A percentile compares a stretch with the other conserved stretches of the same genome.
Conservation (phyloP, 2,329 filamentous ascomycete species). For the Hymenoscyphus fraxineus region DNA sequence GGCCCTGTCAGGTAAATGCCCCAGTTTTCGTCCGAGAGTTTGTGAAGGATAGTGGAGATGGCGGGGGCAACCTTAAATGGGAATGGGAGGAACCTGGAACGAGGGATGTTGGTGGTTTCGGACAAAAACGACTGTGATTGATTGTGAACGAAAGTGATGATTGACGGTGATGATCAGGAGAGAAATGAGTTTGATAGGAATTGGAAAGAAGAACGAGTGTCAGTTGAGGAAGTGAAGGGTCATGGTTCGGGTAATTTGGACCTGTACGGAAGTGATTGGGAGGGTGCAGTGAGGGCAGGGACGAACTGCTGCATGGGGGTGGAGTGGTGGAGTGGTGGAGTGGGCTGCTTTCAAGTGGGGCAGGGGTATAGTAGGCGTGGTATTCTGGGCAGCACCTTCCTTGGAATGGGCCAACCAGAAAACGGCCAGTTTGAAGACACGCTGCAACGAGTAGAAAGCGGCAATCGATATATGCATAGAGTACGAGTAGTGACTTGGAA, state of each 20-base stretch:
- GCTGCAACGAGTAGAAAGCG: neutral
- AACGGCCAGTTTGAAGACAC: neutral
- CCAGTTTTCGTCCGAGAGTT: neutral
- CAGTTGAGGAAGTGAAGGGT: neutral
- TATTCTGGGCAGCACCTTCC: neutral
- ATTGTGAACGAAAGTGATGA: constrained; percentile 4
- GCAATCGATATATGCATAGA: neutral
- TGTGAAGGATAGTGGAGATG: neutral
- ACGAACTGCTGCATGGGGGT: neutral
- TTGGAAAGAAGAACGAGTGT: neutral
- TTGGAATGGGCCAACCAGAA: neutral
- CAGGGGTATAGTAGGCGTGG: neutral
- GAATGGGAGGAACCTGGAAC: neutral
- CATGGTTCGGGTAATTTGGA: neutral
- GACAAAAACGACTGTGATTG: neutral
- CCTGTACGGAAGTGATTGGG: neutral
- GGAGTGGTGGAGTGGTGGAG: neutral
- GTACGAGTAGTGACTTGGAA: neutral
- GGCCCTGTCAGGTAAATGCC: neutral
- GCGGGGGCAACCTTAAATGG: neutral
- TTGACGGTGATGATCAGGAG: neutral
- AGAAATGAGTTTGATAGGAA: neutral
- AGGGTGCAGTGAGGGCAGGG: neutral
- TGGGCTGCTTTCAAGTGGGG: neutral
- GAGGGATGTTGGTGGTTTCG: neutral